phyloP scores from a whole-genome alignment of 2,329 filamentous ascomycete species.

The Orbilia brochopaga region DNA sequence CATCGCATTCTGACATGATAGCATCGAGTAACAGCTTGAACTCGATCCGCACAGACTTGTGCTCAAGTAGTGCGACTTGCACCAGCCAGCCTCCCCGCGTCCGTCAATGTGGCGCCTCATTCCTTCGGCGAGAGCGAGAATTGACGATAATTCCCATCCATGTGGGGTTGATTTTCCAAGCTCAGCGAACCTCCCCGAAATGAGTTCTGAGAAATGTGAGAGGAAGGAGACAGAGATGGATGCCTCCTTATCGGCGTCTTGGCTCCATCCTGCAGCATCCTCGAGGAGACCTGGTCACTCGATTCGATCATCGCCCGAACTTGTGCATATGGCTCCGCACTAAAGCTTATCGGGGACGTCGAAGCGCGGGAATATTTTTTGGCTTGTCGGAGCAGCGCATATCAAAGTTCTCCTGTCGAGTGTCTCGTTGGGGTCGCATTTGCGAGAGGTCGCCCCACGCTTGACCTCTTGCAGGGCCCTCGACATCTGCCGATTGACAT shows the following conservation, averaged over 20 bases:
- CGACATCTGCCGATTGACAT: slow-evolving; percentile 16
- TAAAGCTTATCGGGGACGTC: slow-evolving; percentile 48
- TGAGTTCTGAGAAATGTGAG: slow-evolving; percentile 20
- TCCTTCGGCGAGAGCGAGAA: background rate
- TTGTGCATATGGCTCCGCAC: slow-evolving; percentile 38
- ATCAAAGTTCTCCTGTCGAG: slow-evolving; percentile 16
- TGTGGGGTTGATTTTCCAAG: slow-evolving; percentile 35
- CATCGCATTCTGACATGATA: slow-evolving; percentile 44
- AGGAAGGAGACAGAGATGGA: background rate
- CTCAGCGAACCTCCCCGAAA: slow-evolving; percentile 2
- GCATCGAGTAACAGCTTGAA: slow-evolving; percentile 50
- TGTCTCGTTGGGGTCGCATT: slow-evolving; percentile 13
- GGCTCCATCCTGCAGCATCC: slow-evolving; percentile 23
- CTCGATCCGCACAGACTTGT: background rate
- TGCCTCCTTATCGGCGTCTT: slow-evolving; percentile 51
- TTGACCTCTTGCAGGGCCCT: slow-evolving; percentile 13
- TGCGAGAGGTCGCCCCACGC: slow-evolving; percentile 37
- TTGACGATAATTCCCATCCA: slow-evolving; percentile 11
- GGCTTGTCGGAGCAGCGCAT: background rate
- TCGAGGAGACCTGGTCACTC: slow-evolving; percentile 18
- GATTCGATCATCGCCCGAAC: slow-evolving; percentile 28
- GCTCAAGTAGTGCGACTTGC: background rate
- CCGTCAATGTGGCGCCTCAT: background rate
- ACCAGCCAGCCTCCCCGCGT: background rate
- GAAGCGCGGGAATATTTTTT: slow-evolving; percentile 48